Evolutionary conservation across 805 yeast genomes (phyloP).

Genomic region (Candida ficus): DNA sequence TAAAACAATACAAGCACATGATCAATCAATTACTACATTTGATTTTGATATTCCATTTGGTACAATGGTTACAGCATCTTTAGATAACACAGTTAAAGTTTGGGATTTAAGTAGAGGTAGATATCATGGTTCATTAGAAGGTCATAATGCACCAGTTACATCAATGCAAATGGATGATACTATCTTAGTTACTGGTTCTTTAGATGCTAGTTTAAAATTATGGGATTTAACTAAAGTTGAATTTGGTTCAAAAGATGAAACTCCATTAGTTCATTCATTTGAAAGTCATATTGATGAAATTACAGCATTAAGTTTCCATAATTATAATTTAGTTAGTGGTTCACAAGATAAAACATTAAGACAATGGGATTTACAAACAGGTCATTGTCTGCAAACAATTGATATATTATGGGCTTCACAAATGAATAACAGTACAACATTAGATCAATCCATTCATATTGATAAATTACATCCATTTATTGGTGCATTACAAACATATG

Average conservation of each 20-base stretch:
- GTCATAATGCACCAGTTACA: conserved; percentile 55
- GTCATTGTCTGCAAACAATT: conserved; percentile 63
- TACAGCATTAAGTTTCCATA: conserved; percentile 54
- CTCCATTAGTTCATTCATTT: conserved; percentile 42
- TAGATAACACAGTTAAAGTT: conserved; percentile 72
- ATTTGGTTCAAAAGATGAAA: conserved; percentile 18
- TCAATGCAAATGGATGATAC: conserved; percentile 55
- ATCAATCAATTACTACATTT: conserved; percentile 46
- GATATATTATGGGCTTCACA: conserved; percentile 61
- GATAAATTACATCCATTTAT: conserved; percentile 37
- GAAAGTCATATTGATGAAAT: conserved; percentile 65
- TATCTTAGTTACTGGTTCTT: conserved; percentile 49
- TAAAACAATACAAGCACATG: conserved; percentile 45
- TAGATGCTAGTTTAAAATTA: conserved; percentile 56
- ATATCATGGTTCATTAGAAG: conserved; percentile 47
- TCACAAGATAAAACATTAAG: conserved; percentile 68
- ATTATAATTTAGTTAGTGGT: conserved; percentile 56
- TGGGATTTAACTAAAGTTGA: conserved; percentile 45
- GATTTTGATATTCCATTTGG: conserved; percentile 77
- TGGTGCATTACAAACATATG: conserved; percentile 65
- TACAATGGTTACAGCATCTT: conserved; percentile 67
- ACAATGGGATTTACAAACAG: conserved; percentile 68
- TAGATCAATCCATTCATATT: conserved; percentile 10
- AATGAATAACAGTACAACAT: conserved; percentile 13
- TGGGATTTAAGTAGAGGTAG: conserved; percentile 71